Base-by-base conservation (phyloP, 1,139 yeast species). In the Saccharomycopsis crataegensis region DNA sequence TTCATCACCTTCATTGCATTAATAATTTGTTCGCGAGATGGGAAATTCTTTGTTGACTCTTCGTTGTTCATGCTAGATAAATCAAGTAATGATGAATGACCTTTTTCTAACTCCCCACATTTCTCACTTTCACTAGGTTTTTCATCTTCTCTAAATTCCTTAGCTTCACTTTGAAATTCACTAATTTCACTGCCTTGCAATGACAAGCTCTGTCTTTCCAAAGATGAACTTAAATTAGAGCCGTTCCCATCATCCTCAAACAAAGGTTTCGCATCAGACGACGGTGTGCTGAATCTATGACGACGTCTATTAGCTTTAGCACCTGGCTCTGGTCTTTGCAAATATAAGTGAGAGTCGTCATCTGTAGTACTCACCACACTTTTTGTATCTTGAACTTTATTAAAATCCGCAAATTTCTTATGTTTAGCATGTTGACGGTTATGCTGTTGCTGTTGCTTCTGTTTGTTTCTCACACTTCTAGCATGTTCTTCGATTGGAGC, bases 401-500 rank as follows among this genome's bases (percentile, higher is more conserved):
- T 48, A 36, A 32, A 6, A 43, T 31, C 42, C 7, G 17, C 22
- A 43, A 34, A 32, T 42, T 22, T 40, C 28, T 43, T 48, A 14
- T 32, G 17, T 22, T 48, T 22, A 42, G 50, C 38, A 32, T 46
- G 38, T 17, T 34, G 43, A 22, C 41, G n/a, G 36, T 38, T 43
- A 40, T 40, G 42, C 11, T 32, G 44, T 14, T 22, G 33, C 6
- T 34, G 37, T 41, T 34, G 14, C n/a, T 32, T 42, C 38, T 50
- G 47, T n/a, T 44, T 38, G n/a, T 32, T 44, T 17, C 48, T 45
- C 11, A 61, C 63, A 33, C 52, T 59, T 44, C 60, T 57, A 2
- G 69, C 64, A 51, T 65, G 65, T 50, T 64, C 65, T 46, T 62
- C 64, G 14, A 68, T 70, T 22, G 84, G 83, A 0, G 85, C 83